These are phyloP conservation scores for Penicillium digitatum DNA, from an alignment of 2,329 filamentous ascomycete genomes.

Conservation along the genomic window DNA sequence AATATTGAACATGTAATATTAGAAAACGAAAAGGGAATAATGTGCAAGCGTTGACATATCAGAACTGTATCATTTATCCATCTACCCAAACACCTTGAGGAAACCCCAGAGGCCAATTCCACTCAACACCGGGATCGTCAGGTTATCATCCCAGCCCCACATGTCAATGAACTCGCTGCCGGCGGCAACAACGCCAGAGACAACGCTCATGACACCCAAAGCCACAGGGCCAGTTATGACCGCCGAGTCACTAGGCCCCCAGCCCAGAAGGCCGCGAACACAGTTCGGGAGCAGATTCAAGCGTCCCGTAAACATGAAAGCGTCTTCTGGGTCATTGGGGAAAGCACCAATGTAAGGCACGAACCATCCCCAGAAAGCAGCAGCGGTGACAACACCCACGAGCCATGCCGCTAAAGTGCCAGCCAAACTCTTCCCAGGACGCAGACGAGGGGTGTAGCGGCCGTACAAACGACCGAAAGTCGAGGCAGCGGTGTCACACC, in stretches of 20 bases:
- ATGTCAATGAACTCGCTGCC: slow-evolving; percentile 86
- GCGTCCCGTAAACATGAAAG: slow-evolving; percentile 76
- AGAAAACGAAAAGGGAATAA: not conserved
- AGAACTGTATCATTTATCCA: slow-evolving; percentile 2
- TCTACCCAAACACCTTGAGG: slow-evolving; percentile 71
- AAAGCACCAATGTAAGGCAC: slow-evolving; percentile 65
- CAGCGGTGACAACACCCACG: slow-evolving; percentile 77
- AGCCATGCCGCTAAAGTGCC: slow-evolving; percentile 80
- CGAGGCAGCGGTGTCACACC: slow-evolving; percentile 96
- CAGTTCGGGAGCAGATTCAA: slow-evolving; percentile 63
- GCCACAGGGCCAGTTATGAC: slow-evolving; percentile 67
- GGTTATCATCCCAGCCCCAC: slow-evolving; percentile 93
- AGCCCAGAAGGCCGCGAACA: slow-evolving; percentile 58
- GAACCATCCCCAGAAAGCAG: slow-evolving; percentile 82
- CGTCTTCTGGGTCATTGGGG: slow-evolving; percentile 63
- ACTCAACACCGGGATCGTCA: slow-evolving; percentile 91
- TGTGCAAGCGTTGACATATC: slow-evolving; percentile 3
- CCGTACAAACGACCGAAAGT: slow-evolving; percentile 91
- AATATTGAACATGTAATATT: slow-evolving; percentile 9
- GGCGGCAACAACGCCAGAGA: slow-evolving; percentile 83
- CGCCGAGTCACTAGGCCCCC: slow-evolving; percentile 50
- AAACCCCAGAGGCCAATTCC: slow-evolving; percentile 88
- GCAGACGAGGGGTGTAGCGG: slow-evolving; percentile 78
- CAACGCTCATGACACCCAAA: slow-evolving; percentile 74
- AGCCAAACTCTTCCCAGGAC: slow-evolving; percentile 85